Conservation (phyloP, 1,284 basidiomycete genomes). For the Entoloma clypeatum region DNA sequence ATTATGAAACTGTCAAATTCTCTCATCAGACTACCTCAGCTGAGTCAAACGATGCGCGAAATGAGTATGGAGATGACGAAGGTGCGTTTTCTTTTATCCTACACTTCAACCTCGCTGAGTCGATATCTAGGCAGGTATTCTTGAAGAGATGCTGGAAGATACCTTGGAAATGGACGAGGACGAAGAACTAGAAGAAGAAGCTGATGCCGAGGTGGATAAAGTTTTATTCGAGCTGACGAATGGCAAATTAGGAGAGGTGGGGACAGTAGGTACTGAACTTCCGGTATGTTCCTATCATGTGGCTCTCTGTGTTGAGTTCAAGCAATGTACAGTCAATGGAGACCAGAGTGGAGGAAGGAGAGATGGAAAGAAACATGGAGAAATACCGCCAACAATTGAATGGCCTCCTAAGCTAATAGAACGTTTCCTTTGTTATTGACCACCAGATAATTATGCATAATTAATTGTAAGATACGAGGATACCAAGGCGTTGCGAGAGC, state of each 20-base stretch:
- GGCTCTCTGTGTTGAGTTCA: conserved; percentile 4
- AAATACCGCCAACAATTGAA: conserved; percentile 83
- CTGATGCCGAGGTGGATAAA: conserved; percentile 96
- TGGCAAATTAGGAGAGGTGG: conserved; percentile 88
- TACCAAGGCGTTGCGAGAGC: background rate
- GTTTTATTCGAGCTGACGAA: conserved; percentile 95
- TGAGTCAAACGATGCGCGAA: conserved; percentile 90
- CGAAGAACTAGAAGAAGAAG: conserved; percentile 94
- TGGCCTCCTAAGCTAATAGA: conserved; percentile 79
- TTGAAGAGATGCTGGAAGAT: conserved; percentile 93
- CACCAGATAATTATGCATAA: too few species aligned
- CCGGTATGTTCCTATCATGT: conserved; percentile 58
- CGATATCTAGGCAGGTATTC: conserved; percentile 72
- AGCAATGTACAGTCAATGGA: conserved; percentile 41
- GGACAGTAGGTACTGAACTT: conserved; percentile 66
- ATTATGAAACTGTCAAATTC: conserved; percentile 98
- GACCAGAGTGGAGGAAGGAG: conserved; percentile 69
- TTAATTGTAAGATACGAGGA: too few species aligned
- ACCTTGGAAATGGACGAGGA: conserved; percentile 86
- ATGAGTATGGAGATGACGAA: conserved; percentile 99
- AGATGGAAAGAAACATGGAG: conserved; percentile 82
- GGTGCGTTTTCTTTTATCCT: conserved; percentile 38
- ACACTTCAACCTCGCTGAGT: conserved; percentile 1
- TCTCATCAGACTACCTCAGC: conserved; percentile 88
- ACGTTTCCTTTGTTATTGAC: conserved; percentile 36